A percentile compares a stretch with the other conserved stretches of the same genome.
These are phyloP conservation scores for Ogataea allantospora DNA, from an alignment of 805 yeast genomes.

Conservation along the genomic window DNA sequence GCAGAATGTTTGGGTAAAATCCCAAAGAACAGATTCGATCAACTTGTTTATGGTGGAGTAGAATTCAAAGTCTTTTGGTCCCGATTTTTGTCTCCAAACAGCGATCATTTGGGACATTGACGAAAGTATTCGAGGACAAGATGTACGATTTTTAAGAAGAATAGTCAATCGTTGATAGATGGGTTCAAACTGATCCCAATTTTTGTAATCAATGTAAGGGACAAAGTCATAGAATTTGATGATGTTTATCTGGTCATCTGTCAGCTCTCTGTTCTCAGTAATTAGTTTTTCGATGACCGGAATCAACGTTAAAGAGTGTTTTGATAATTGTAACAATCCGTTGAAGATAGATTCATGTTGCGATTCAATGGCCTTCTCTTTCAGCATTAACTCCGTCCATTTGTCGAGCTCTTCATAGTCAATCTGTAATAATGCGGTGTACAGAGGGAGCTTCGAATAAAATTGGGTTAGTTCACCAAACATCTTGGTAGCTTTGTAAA, in stretches of 20 bases:
- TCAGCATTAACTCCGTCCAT: constrained; percentile 16
- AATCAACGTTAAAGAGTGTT: constrained; percentile 6
- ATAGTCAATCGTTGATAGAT: constrained; percentile 6
- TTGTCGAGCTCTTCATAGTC: constrained; percentile 12
- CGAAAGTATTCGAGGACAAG: constrained; percentile 2
- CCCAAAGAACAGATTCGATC: constrained; percentile 10
- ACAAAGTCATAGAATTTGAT: constrained; percentile 20
- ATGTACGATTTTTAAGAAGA: constrained; percentile 3
- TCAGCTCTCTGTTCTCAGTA: constrained; percentile 1
- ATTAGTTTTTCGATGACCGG: constrained; percentile 12
- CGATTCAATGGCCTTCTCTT: constrained; percentile 3
- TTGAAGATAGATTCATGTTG: constrained; percentile 13
- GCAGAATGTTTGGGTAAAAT: constrained; percentile 11
- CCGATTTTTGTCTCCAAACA: constrained; percentile 16
- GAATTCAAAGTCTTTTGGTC: constrained; percentile 6
- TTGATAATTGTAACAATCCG: constrained; percentile 16
- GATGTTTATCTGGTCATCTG: constrained; percentile 4
- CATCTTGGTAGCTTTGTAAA: constrained; percentile 3
- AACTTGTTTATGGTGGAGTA: constrained; percentile 20
- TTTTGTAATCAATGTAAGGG: constrained; percentile 8
- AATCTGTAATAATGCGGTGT: constrained; percentile 13
- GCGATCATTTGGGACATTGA: constrained; percentile 10
- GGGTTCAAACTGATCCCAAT: constrained; percentile 18
- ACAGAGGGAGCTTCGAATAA: constrained; percentile 14
- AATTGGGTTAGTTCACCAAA: constrained; percentile 10